Evolutionary conservation across 805 yeast genomes (phyloP), one percentile per base, ranked within the genome.

Genomic region (Candida multigemmis): DNA sequence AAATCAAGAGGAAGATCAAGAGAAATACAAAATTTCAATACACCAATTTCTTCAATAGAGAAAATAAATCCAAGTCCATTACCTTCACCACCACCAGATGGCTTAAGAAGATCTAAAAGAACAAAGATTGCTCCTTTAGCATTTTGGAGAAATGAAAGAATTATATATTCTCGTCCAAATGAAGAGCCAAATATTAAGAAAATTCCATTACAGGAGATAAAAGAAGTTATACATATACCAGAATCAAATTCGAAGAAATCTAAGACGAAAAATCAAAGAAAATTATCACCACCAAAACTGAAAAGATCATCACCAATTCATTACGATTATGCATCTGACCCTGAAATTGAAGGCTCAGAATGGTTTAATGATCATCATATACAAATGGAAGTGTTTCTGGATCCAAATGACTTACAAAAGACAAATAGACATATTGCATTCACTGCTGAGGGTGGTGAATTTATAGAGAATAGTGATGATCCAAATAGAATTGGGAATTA

Each of bases 101-200:
- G 74, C 0, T 42, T 71, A 2, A 60, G 94, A 36, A 57, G 82
- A 36, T 80, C 94, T 0, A 60, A 66, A 17, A 63, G 95, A 41
- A 68, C 72, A 0, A 68, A 71, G 35, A 65, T 80, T 5, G 70
- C 77, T 3, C 89, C 94, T 0, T 55, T 85, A 36, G 87, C 84
- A 3, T 81, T 67, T 46, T 85, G 95, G 95, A 71, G 81, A 46
- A 82, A 81, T 42, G 95, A 85, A 50, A 61, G 74, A 33, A 69
- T 80, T 16, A 69, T 81, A 3, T 85, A 80, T 42, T 40, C 56
- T 1, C 36, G 56, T 19, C 59, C 61, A 5, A 19, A 36, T 21
- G 55, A 49, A 20, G 41, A 55, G 5, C 49, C 38, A 12, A 60
- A 56, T 29, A 50, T 56, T 14, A 36, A 42, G 10, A 49, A 49